Percentiles rank a stretch among this genome's conserved stretches.
These are phyloP conservation scores for Pleurotus eryngii DNA, from an alignment of 768 basidiomycete species.

Conservation along the genomic window DNA sequence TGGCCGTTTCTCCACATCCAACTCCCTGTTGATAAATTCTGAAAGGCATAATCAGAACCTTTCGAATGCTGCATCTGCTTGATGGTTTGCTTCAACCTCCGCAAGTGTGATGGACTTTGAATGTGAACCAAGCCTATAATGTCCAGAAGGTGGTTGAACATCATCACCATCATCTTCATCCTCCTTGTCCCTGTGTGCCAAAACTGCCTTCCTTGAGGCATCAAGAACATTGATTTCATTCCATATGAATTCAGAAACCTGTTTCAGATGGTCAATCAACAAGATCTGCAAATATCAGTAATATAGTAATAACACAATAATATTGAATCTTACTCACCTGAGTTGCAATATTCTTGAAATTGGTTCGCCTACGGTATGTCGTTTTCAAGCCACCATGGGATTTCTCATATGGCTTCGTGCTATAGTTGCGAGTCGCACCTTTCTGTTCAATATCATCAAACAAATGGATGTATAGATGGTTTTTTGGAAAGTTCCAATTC, in stretches of 20 bases:
- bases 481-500: conserved; percentile 34
- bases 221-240: conserved; percentile 1
- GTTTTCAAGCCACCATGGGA: conserved; percentile 25
- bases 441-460: conserved; percentile 28
- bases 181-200: conserved; percentile 6
- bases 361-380: conserved; percentile 23
- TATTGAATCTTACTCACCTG: conserved; percentile 22
- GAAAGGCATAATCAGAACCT: conserved; percentile 8
- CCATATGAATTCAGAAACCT: conserved; percentile 9
- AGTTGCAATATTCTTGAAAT: conserved; percentile 28
- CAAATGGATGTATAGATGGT: conserved; percentile 28
- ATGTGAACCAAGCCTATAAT: conserved; percentile 10
- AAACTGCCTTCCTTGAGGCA: not conserved
- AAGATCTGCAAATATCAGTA: conserved; percentile 14
- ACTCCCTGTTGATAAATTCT: conserved; percentile 12
- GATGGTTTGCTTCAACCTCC: conserved; percentile 3
- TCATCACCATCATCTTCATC: not conserved
- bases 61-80: conserved; percentile 3
- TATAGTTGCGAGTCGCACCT: conserved; percentile 27
- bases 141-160: not conserved
- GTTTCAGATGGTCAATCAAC: conserved; percentile 11
- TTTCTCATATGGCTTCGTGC: conserved; percentile 28
- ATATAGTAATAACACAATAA: not conserved
- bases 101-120: not conserved
- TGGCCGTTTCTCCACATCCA: not conserved